Evolutionary conservation across 257 asterid species (phyloP), one percentile per base, ranked within the genome.

Genomic region (Lycium ferocissimum): DNA sequence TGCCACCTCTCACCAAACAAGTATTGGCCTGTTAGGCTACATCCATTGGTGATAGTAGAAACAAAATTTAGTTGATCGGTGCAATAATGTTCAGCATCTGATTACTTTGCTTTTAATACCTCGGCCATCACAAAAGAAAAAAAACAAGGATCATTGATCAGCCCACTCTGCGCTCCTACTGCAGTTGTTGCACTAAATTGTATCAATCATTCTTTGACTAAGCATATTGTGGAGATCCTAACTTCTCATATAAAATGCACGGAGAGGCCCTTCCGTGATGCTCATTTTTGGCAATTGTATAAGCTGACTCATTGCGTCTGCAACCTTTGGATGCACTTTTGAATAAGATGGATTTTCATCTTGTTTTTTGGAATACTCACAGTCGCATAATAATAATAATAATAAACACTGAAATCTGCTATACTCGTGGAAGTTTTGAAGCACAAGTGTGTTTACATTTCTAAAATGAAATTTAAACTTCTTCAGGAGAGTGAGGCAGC

Each of bases 401-500:
- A 59, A 22, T n/a, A 62, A 62, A 22, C 17, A 20, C 10, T 9
- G 45, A 14, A 76, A 33, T 76, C 49, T 26, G 65, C 82, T 76
- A 53, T 54, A 3, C 11, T 22, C 3, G 5, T 22, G 82, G 10
- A 13, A 76, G 63, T 13, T 26, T 51, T 13, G 54, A 18, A 43
- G 54, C 71, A 54, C 79, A 47, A 43, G 11, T 80, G 59, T 80
- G 53, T 43, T 65, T 75, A 70, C 79, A 80, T 63, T 62, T 66
- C 14, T 81, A 81, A 81, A 81, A 38, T 17, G 78, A 87, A 73
- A 78, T 70, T 17, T 70, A 22, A 83, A 71, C 56, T 76, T 85
- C 38, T 51, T 20, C 85, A 95, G 98, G 92, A 94, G 91, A 90
- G 86, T 57, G 98, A 95, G 91, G 96, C 94, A 79, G 92, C 92